phyloP scores from a whole-genome alignment of 441 rosid genomes.

The Gossypium armourianum region DNA sequence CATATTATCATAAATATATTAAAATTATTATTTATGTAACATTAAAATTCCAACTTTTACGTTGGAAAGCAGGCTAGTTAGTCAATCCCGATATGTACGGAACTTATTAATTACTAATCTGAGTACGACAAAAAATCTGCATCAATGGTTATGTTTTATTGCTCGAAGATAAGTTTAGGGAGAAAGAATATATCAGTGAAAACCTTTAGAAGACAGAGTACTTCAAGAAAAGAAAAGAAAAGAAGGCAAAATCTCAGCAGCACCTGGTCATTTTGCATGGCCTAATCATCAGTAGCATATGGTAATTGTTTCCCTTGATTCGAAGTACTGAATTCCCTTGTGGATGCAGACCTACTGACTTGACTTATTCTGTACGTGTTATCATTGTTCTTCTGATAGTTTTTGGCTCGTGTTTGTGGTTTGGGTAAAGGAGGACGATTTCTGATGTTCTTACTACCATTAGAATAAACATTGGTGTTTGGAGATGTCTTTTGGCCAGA shows the following conservation, averaged over 20 bases:
- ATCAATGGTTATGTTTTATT: background rate
- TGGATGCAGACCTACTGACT: conserved; percentile 35
- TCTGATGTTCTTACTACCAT: conserved; percentile 15
- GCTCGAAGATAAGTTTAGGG: background rate
- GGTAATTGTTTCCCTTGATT: conserved; percentile 27
- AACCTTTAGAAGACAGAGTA: background rate
- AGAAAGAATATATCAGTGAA: background rate
- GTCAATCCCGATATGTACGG: background rate
- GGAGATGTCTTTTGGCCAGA: conserved; percentile 18
- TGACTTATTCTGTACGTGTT: conserved; percentile 28
- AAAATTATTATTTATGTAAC: too few relatives aligned
- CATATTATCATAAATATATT: too few relatives aligned
- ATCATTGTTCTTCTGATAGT: conserved; percentile 18
- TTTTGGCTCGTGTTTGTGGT: conserved; percentile 16
- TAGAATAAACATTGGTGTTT: conserved; percentile 16
- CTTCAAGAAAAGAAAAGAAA: background rate
- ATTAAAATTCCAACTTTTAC: background rate
- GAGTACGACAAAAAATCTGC: background rate
- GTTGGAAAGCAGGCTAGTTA: background rate
- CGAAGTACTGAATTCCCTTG: conserved; percentile 36
- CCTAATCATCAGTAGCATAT: conserved; percentile 25
- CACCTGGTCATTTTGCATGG: background rate
- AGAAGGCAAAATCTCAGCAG: background rate
- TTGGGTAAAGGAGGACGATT: conserved; percentile 34
- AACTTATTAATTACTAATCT: background rate